These are phyloP conservation scores for Boletus pseudopeckii DNA, from an alignment of 768 basidiomycete genomes.

Conservation along the genomic window DNA sequence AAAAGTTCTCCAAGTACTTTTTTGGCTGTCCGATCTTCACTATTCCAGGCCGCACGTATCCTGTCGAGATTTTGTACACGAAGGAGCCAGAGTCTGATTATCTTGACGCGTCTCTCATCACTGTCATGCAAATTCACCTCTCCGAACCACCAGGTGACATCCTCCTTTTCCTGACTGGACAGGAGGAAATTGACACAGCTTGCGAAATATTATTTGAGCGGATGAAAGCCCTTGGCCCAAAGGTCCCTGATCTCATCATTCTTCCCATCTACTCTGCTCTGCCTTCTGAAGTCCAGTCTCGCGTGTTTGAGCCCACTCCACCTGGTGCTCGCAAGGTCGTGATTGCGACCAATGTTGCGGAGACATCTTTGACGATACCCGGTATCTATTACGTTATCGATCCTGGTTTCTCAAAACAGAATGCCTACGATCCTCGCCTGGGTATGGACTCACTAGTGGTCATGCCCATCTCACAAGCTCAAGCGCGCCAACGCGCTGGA, in stretches of 20 bases:
- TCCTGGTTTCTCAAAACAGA: slow-evolving; percentile 98
- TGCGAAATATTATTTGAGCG: slow-evolving; percentile 98
- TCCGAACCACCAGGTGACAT: slow-evolving; percentile 97
- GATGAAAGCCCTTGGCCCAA: slow-evolving; percentile 98
- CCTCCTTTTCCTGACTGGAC: slow-evolving; percentile 95
- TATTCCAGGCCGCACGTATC: slow-evolving; percentile 99
- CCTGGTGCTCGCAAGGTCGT: slow-evolving; percentile 99
- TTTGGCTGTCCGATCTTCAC: slow-evolving; percentile 99
- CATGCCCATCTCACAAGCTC: slow-evolving; percentile 98
- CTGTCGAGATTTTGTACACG: slow-evolving; percentile 96
- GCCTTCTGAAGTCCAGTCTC: slow-evolving; percentile 96
- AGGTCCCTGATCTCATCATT: slow-evolving; percentile 95
- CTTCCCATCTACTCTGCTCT: slow-evolving; percentile 97
- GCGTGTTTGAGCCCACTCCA: slow-evolving; percentile 97
- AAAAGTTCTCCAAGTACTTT: slow-evolving; percentile 99
- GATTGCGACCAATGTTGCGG: slow-evolving; percentile 99
- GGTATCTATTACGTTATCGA: slow-evolving; percentile 99
- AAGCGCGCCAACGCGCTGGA: slow-evolving; percentile 92
- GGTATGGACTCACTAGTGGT: slow-evolving; percentile 99
- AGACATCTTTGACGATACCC: slow-evolving; percentile 96
- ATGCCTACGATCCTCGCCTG: slow-evolving; percentile 93
- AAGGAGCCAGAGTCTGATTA: slow-evolving; percentile 98
- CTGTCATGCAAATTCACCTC: slow-evolving; percentile 98
- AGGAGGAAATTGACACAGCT: slow-evolving; percentile 97
- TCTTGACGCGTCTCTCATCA: slow-evolving; percentile 96